phyloP scores from a whole-genome alignment of 805 yeast species.

The Yarrowia sp. region DNA sequence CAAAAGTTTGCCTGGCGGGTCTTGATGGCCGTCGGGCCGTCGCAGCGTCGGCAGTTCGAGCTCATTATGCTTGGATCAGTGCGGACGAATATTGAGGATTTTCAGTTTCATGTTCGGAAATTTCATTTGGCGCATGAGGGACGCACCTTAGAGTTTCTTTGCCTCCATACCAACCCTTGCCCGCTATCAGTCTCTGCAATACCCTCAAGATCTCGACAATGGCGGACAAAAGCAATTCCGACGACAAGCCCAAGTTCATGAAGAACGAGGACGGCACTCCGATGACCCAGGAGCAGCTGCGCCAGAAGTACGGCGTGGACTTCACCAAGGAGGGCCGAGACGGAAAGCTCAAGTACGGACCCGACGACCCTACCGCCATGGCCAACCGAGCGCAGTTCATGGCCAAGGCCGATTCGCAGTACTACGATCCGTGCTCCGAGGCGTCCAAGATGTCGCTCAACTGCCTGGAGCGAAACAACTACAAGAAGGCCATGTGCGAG shows the following conservation, averaged over 20 bases:
- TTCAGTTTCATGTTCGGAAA: not conserved
- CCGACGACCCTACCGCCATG: conserved; percentile 79
- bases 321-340: conserved; percentile 62
- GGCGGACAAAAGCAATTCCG: conserved; percentile 1
- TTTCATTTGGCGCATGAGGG: not conserved
- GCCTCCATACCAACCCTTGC: conserved; percentile 3
- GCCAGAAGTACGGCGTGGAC: conserved; percentile 48
- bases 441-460: conserved; percentile 81
- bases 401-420: conserved; percentile 75
- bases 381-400: conserved; percentile 67
- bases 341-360: conserved; percentile 66
- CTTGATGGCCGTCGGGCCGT: conserved; percentile 5
- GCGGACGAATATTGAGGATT: not conserved
- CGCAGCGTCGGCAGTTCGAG: conserved; percentile 5
- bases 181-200: not conserved
- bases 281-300: conserved; percentile 19
- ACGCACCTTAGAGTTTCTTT: conserved; percentile 1
- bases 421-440: conserved; percentile 90
- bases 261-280: conserved; percentile 20
- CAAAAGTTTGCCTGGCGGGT: conserved; percentile 18
- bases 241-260: conserved; percentile 11
- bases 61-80: too few species aligned
- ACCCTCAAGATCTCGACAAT: not conserved
- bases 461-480: conserved; percentile 76
- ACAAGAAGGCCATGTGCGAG: conserved; percentile 63